These are phyloP conservation scores for Daldinia grandis DNA, from an alignment of 495 filamentous ascomycete genomes.

Conservation along the genomic window DNA sequence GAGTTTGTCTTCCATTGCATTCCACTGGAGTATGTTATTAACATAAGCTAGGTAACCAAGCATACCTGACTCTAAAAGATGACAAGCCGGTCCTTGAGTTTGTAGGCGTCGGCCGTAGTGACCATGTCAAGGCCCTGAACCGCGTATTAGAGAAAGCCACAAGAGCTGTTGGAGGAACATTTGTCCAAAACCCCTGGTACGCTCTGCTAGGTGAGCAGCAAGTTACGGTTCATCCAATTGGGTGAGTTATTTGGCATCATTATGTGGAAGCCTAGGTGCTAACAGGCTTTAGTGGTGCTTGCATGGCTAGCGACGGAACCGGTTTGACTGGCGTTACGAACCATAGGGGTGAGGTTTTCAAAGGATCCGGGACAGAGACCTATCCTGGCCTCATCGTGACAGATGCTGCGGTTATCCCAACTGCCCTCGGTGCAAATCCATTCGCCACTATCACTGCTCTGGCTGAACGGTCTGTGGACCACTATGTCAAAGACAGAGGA, in stretches of 20 bases:
- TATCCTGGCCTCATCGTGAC: conserved; percentile 68
- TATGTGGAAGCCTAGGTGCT: conserved; percentile 9
- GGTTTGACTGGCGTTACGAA: conserved; percentile 69
- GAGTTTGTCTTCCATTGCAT: conserved; percentile 20
- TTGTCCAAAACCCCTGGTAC: conserved; percentile 65
- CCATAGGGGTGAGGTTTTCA: conserved; percentile 68
- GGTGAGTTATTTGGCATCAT: conserved; percentile 47
- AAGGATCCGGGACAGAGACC: conserved; percentile 58
- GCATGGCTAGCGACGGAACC: conserved; percentile 67
- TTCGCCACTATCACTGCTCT: conserved; percentile 75
- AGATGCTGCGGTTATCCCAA: conserved; percentile 70
- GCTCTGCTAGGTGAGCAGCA: conserved; percentile 63
- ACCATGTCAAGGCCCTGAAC: conserved; percentile 64
- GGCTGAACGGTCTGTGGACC: conserved; percentile 67
- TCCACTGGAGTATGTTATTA: conserved; percentile 1
- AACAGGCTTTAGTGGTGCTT: conserved; percentile 58
- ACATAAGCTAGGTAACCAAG: conserved; percentile 60
- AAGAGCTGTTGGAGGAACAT: conserved; percentile 64
- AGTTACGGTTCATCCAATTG: conserved; percentile 74
- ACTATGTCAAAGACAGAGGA: conserved; percentile 50
- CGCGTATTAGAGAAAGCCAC: conserved; percentile 61
- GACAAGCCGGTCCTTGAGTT: conserved; percentile 69
- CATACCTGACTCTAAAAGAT: conserved; percentile 64
- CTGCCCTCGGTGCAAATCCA: conserved; percentile 72
- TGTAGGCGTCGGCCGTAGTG: conserved; percentile 62